phyloP scores from a whole-genome alignment of 2,329 filamentous ascomycete genomes.

The Xylaria sp. region DNA sequence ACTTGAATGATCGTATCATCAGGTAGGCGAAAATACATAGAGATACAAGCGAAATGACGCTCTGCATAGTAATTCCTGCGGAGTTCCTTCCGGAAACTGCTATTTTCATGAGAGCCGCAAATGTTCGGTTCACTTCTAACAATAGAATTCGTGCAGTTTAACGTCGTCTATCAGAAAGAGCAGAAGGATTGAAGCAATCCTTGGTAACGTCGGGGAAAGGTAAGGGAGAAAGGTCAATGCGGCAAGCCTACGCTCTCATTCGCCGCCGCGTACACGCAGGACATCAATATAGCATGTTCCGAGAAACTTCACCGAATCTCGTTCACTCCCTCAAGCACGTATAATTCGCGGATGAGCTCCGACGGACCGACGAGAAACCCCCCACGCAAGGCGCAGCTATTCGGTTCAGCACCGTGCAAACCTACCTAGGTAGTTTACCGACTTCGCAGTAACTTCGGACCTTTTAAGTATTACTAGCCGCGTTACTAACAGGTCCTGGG shows the following conservation, averaged over 20 bases:
- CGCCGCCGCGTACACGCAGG: background rate
- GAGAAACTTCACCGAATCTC: slow-evolving; percentile 18
- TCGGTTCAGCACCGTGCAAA: background rate
- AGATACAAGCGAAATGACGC: background rate
- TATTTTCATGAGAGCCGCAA: background rate
- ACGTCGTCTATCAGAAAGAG: background rate
- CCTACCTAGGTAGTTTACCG: background rate
- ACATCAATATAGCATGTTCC: background rate
- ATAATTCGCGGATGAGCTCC: background rate
- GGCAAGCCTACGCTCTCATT: slow-evolving; percentile 9
- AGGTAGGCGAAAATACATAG: slow-evolving; percentile 1
- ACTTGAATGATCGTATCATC: background rate
- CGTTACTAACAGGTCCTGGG: background rate
- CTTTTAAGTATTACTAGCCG: background rate
- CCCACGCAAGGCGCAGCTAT: slow-evolving; percentile 9
- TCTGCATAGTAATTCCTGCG: background rate
- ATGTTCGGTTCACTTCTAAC: background rate
- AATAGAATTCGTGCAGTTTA: slow-evolving; percentile 10
- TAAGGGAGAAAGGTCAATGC: slow-evolving; percentile 1
- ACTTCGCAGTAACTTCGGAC: background rate
- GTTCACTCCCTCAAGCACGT: background rate
- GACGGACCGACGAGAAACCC: slow-evolving; percentile 15
- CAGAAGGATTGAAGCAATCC: background rate
- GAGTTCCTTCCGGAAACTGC: background rate
- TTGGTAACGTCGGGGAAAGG: background rate